Percentiles rank a stretch among this genome's conserved stretches.
Evolutionary conservation across 768 basidiomycete species (phyloP).

Genomic region (Thelephora aurantiotincta): DNA sequence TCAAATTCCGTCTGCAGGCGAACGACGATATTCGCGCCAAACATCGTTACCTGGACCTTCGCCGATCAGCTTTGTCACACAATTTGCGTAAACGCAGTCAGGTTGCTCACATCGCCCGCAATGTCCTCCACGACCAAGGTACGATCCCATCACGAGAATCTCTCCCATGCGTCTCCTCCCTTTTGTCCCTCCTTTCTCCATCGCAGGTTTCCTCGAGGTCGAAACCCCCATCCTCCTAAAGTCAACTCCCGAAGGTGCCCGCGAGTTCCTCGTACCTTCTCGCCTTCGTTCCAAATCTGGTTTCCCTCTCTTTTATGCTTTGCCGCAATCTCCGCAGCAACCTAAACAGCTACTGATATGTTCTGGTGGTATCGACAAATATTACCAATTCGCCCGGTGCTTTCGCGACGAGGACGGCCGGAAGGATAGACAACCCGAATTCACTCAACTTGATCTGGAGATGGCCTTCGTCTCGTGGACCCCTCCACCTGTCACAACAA

Average conservation of each 20-base stretch:
- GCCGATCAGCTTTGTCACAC: conserved; percentile 53
- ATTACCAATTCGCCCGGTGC: conserved; percentile 88
- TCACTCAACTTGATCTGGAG: conserved; percentile 93
- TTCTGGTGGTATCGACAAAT: conserved; percentile 79
- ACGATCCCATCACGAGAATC: conserved; percentile 11
- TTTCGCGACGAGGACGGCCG: conserved; percentile 94
- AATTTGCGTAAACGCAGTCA: conserved; percentile 74
- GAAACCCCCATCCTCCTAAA: conserved; percentile 87
- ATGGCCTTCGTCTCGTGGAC: conserved; percentile 93
- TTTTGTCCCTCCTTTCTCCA: conserved; percentile 5
- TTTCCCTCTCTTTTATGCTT: conserved; percentile 59
- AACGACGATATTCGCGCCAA: conserved; percentile 78
- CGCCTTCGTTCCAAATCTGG: conserved; percentile 25
- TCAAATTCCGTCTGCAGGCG: conserved; percentile 35
- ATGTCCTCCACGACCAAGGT: conserved; percentile 65
- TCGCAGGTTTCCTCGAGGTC: conserved; percentile 76
- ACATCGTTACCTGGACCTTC: conserved; percentile 82
- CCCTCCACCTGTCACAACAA: not conserved
- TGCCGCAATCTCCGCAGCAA: conserved; percentile 92
- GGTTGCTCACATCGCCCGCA: conserved; percentile 69
- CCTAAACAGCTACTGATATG: conserved; percentile 88
- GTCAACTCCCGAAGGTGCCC: conserved; percentile 88
- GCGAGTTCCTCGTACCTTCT: conserved; percentile 85
- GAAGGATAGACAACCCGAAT: conserved; percentile 92
- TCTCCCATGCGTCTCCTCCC: conserved; percentile 6